Conservation (phyloP, 352 stramenopile species). For the Globisporangium cystogenes region DNA sequence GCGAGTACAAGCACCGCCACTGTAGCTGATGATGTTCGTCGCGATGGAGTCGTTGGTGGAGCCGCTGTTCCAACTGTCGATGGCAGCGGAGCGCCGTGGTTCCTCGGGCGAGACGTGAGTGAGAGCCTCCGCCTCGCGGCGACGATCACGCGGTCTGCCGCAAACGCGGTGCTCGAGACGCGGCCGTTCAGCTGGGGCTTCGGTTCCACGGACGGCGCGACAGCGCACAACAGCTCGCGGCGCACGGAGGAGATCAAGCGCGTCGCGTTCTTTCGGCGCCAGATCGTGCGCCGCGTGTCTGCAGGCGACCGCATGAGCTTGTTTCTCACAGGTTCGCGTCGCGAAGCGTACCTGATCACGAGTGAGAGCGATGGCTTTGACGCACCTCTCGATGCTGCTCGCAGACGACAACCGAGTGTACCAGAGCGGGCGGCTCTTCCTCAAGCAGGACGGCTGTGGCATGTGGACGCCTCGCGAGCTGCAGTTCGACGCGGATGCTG, state of each 20-base stretch:
- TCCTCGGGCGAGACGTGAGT: conserved; percentile 17
- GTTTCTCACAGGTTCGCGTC: conserved; percentile 40
- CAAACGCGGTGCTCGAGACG: conserved; percentile 19
- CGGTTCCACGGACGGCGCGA: conserved; percentile 33
- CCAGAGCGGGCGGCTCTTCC: conserved; percentile 45
- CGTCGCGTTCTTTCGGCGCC: conserved; percentile 29
- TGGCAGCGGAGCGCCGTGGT: conserved; percentile 4
- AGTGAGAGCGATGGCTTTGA: no score
- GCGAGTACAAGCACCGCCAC: not conserved
- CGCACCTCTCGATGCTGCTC: no score
- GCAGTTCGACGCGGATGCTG: conserved; percentile 5
- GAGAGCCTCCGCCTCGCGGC: conserved; percentile 38
- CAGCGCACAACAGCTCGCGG: conserved; percentile 32
- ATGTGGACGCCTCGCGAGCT: conserved; percentile 52
- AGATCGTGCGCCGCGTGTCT: conserved; percentile 31
- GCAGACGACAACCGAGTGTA: conserved; percentile 32
- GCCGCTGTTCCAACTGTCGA: no score
- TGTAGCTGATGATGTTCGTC: not conserved
- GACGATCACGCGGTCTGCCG: conserved; percentile 27
- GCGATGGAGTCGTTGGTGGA: no score
- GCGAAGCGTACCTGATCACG: no score
- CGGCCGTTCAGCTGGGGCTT: conserved; percentile 55
- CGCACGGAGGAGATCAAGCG: conserved; percentile 19
- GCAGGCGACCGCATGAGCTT: conserved; percentile 54
- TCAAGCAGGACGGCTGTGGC: conserved; percentile 40